A percentile compares a stretch with the other conserved stretches of the same genome.
Conservation (phyloP, 805 yeast species). For the Suhomyces vadensis region DNA sequence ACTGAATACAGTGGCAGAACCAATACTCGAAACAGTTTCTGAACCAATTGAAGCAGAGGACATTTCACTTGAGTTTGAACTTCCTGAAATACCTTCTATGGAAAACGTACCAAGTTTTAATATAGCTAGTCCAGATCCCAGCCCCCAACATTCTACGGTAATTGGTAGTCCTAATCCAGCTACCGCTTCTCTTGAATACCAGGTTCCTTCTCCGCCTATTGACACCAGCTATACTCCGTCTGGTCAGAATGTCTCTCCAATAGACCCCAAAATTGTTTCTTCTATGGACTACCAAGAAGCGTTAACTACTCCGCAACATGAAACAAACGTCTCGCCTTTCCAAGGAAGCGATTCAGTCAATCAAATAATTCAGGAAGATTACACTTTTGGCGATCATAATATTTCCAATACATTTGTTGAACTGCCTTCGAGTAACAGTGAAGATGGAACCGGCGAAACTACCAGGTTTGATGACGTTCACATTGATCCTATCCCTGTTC, state of each 20-base stretch:
- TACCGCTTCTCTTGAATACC: too few relatives aligned
- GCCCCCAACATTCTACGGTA: too few relatives aligned
- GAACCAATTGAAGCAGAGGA: too few relatives aligned
- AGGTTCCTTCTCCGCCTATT: too few relatives aligned
- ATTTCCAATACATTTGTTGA: constrained; percentile 8
- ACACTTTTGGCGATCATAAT: constrained; percentile 12
- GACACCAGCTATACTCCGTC: too few relatives aligned
- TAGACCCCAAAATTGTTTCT: too few relatives aligned
- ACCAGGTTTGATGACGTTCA: neutral
- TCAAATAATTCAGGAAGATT: constrained; percentile 16
- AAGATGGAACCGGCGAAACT: neutral
- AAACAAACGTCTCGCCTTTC: neutral
- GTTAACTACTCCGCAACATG: neutral
- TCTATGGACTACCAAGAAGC: neutral
- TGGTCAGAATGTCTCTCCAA: too few relatives aligned
- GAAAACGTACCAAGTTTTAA: neutral
- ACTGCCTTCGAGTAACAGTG: neutral
- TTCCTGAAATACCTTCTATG: neutral
- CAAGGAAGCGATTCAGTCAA: constrained; percentile 7
- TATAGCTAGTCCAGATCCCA: too few relatives aligned
- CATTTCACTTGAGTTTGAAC: neutral
- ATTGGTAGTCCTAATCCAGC: too few relatives aligned
- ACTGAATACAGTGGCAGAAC: too few relatives aligned
- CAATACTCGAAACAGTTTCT: too few relatives aligned
- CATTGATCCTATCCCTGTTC: neutral